These are phyloP conservation scores for Daldinia bambusicola DNA, from an alignment of 495 filamentous ascomycete genomes.

Conservation along the genomic window DNA sequence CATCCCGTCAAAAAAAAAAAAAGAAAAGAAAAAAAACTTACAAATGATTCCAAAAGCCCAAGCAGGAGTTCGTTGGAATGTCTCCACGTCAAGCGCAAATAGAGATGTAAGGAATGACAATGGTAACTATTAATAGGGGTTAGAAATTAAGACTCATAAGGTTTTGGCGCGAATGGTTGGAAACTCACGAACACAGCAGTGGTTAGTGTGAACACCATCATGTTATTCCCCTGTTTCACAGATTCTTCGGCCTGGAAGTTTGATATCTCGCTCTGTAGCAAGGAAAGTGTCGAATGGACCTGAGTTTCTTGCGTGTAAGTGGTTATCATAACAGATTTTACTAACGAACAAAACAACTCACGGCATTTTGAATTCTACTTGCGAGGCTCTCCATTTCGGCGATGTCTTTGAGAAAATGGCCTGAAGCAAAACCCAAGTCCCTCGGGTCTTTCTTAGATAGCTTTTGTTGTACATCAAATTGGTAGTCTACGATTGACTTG, in stretches of 20 bases:
- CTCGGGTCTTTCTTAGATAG: neutral
- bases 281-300: slow-evolving; percentile 25
- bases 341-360: slow-evolving; percentile 10
- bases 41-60: slow-evolving; percentile 20
- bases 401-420: slow-evolving; percentile 13
- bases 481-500: slow-evolving; percentile 4
- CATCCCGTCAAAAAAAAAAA: no score
- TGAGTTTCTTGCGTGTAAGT: neutral
- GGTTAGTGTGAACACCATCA: slow-evolving; percentile 18
- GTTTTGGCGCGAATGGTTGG: neutral
- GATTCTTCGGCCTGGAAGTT: slow-evolving; percentile 23
- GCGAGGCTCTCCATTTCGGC: slow-evolving; percentile 22
- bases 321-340: neutral
- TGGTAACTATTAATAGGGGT: slow-evolving; percentile 2
- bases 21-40: no score
- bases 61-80: slow-evolving; percentile 5
- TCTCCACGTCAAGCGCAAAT: slow-evolving; percentile 8
- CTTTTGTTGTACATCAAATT: neutral
- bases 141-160: slow-evolving; percentile 9
- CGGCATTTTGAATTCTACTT: slow-evolving; percentile 16
- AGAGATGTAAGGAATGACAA: slow-evolving; percentile 26
- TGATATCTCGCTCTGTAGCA: slow-evolving; percentile 22
- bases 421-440: slow-evolving; percentile 5
- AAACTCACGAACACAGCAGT: slow-evolving; percentile 18
- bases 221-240: slow-evolving; percentile 2